Percentiles rank a stretch among this genome's conserved stretches.
phyloP scores from a whole-genome alignment of 2,329 filamentous ascomycete species.

The Pseudogymnoascus destructans region DNA sequence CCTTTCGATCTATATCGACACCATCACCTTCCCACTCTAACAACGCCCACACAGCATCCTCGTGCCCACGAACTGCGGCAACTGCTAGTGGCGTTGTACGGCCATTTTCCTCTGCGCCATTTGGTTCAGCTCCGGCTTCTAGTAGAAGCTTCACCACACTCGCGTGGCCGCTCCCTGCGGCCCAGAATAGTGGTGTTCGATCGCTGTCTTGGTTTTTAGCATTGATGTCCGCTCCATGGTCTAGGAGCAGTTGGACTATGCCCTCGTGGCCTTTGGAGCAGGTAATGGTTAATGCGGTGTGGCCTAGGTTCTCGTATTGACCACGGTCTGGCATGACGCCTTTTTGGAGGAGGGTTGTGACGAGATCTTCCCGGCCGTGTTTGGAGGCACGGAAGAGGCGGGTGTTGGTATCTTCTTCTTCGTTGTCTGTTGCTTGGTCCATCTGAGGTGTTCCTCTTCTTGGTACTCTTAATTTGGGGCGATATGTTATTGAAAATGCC shows the following conservation, averaged over 20 bases:
- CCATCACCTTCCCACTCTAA: not conserved
- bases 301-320: not conserved
- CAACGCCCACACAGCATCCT: slow-evolving; percentile 9
- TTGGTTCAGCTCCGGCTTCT: not conserved
- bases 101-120: not conserved
- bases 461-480: too few relatives aligned
- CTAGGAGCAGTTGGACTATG: not conserved
- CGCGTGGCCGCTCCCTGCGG: not conserved
- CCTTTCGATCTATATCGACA: not conserved
- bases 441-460: too few relatives aligned
- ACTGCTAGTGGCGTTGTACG: slow-evolving; percentile 9
- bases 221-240: not conserved
- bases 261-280: not conserved
- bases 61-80: slow-evolving; percentile 11
- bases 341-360: not conserved
- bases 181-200: not conserved
- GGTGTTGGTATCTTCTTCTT: too few relatives aligned
- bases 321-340: not conserved
- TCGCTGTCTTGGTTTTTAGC: not conserved
- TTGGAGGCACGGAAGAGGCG: not conserved
- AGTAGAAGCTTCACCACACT: not conserved
- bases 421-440: too few relatives aligned
- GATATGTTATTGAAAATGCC: too few relatives aligned
- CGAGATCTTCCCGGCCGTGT: too few relatives aligned
- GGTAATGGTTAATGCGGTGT: not conserved